These are phyloP conservation scores for Moniliophthora roreri DNA, from an alignment of 1,284 basidiomycete genomes.

Conservation along the genomic window DNA sequence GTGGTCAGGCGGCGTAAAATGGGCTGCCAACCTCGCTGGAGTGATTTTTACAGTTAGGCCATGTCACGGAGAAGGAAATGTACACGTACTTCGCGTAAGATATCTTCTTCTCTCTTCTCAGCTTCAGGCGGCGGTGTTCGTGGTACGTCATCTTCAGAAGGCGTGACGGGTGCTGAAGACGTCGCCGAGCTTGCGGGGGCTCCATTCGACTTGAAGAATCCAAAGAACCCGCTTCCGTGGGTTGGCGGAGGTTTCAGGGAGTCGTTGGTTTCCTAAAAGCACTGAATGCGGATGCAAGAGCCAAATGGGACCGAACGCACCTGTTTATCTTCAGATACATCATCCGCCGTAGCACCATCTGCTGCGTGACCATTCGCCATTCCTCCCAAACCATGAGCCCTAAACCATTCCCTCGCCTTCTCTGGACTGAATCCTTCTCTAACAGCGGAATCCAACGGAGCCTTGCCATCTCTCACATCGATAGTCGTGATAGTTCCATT, in stretches of 20 bases:
- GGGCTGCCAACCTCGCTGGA: constrained; percentile 13
- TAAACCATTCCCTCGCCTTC: constrained; percentile 17
- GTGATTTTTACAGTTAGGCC: not conserved
- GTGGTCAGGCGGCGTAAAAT: constrained; percentile 12
- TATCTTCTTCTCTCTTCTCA: constrained; percentile 11
- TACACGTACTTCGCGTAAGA: constrained; percentile 11
- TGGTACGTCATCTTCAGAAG: not conserved
- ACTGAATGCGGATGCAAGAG: no score
- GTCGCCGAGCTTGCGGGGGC: not conserved
- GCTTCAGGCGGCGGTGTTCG: not conserved
- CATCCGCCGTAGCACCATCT: not conserved
- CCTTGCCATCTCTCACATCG: constrained; percentile 25
- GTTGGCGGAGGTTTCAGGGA: not conserved
- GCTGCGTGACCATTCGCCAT: not conserved
- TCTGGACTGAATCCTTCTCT: constrained; percentile 16
- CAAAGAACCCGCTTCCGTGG: not conserved
- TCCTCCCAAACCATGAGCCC: constrained; percentile 7
- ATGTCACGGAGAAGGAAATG: not conserved
- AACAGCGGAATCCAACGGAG: constrained; percentile 18
- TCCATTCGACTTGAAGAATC: not conserved
- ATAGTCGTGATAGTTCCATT: constrained; percentile 21
- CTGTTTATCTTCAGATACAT: constrained; percentile 2
- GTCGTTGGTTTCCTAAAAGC: not conserved
- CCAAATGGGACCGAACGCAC: not conserved
- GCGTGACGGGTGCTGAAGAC: not conserved